phyloP scores from a whole-genome alignment of 345 rosid species.

The Eucalyptus grandis region DNA sequence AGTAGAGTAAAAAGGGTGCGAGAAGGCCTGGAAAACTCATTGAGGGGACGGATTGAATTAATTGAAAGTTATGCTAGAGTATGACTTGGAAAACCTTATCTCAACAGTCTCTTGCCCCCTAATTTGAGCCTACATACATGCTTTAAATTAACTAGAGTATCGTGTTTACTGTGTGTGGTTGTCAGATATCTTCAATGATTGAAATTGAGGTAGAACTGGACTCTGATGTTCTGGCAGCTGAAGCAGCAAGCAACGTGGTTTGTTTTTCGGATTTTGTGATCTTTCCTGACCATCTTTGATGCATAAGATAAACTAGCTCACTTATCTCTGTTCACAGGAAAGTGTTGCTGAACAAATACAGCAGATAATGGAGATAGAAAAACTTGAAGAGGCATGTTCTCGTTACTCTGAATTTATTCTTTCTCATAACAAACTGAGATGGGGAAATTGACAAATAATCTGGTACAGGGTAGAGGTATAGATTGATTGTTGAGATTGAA shows the following conservation, averaged over 20 bases:
- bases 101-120: not conserved
- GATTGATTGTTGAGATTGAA: not conserved
- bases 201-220: constrained; percentile 96
- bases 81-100: not conserved
- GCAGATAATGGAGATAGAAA: constrained; percentile 90
- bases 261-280: constrained; percentile 3
- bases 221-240: constrained; percentile 91
- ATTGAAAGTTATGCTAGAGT: constrained; percentile 93
- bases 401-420: not conserved
- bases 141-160: not conserved
- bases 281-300: not conserved
- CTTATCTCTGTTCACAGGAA: constrained; percentile 38
- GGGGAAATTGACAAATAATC: not conserved
- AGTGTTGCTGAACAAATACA: constrained; percentile 70
- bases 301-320: not conserved
- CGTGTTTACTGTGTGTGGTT: not conserved
- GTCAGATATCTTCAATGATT: constrained; percentile 94
- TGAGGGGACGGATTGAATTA: constrained; percentile 70
- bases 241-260: constrained; percentile 69
- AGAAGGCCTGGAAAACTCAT: constrained; percentile 71
- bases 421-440: not conserved
- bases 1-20: constrained; percentile 68
- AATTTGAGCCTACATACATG: not conserved
- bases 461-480: not conserved
- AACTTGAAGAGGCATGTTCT: constrained; percentile 76